Conservation (phyloP, 2,329 filamentous ascomycete genomes). For the Clonostachys solani region DNA sequence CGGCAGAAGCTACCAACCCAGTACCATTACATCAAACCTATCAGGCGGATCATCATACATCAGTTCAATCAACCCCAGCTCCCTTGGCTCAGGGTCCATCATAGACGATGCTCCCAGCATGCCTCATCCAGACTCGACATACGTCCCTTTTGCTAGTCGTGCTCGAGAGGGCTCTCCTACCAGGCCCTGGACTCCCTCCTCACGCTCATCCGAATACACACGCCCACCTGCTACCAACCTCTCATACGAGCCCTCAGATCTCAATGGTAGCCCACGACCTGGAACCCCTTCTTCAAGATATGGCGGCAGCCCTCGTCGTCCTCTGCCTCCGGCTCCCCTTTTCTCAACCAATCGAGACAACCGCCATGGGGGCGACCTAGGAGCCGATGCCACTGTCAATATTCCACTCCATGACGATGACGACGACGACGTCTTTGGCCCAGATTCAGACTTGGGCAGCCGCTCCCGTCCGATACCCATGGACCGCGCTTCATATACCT, state of each 20-base stretch:
- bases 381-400: constrained; percentile 58
- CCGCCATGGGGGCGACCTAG: no score
- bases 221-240: constrained; percentile 67
- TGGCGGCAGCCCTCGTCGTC: constrained; percentile 80
- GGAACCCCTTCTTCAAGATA: constrained; percentile 89
- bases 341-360: constrained; percentile 64
- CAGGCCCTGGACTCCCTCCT: constrained; percentile 54
- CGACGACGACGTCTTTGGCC: constrained; percentile 72
- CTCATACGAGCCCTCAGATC: constrained; percentile 79
- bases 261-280: constrained; percentile 86
- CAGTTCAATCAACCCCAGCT: constrained; percentile 26
- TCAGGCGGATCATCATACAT: no score
- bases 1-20: constrained; percentile 39
- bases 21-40: constrained; percentile 37
- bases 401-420: constrained; percentile 60
- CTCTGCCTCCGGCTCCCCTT: constrained; percentile 82
- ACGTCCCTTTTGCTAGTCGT: constrained; percentile 47
- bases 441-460: constrained; percentile 49
- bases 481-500: constrained; percentile 53
- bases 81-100: constrained; percentile 28
- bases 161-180: constrained; percentile 36
- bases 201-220: constrained; percentile 54
- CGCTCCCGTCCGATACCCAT: constrained; percentile 40
- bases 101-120: constrained; percentile 54
- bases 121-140: constrained; percentile 60